Conservation (phyloP, 2,329 filamentous ascomycete species). For the Ophiostoma ulmi region DNA sequence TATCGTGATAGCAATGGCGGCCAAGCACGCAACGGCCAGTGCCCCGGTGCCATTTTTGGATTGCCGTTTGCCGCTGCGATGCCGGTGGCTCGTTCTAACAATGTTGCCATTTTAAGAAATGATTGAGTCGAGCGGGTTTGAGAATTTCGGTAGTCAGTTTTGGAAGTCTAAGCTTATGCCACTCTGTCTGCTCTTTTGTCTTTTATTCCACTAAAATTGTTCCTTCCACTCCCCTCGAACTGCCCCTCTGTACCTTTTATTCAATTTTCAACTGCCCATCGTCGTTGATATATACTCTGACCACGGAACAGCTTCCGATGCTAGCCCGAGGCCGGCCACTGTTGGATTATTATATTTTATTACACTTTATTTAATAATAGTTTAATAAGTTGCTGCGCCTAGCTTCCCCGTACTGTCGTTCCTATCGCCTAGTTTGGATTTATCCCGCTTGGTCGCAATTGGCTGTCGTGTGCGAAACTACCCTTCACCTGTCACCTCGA, state of each 20-base stretch:
- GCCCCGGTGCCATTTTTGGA: background rate
- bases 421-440: constrained; percentile 8
- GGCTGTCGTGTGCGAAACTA: background rate
- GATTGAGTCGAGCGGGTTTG: background rate
- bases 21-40: constrained; percentile 1
- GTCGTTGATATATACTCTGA: background rate
- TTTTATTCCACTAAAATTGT: background rate
- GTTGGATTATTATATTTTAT: background rate
- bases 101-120: constrained; percentile 1
- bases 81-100: background rate
- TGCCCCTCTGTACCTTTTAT: background rate
- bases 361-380: background rate
- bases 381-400: background rate
- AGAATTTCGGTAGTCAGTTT: background rate
- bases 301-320: background rate
- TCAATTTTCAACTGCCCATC: background rate
- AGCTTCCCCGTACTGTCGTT: background rate
- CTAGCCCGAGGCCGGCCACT: constrained; percentile 4
- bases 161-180: background rate
- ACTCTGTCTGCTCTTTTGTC: background rate
- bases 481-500: background rate
- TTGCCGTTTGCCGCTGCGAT: constrained; percentile 10
- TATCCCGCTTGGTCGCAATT: background rate
- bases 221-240: background rate
- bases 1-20: background rate